A percentile compares a stretch with the other conserved stretches of the same genome.
Conservation (phyloP, 225 moss, liverwort and hornwort genomes). For the Bryum argenteum region DNA sequence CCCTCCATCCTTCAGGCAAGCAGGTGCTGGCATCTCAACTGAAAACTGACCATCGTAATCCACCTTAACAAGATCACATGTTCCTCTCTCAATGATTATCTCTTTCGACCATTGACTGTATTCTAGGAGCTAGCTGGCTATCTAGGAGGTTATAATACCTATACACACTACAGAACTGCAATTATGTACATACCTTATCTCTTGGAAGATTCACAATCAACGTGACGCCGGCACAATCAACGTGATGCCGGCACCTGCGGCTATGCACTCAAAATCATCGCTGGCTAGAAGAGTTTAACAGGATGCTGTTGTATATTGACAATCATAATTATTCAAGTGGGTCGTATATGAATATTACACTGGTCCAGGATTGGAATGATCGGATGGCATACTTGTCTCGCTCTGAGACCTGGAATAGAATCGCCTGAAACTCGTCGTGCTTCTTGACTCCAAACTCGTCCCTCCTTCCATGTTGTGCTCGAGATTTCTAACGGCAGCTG, state of each 20-base stretch:
- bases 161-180: conserved; percentile 43
- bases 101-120: conserved; percentile 19
- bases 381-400: conserved; percentile 57
- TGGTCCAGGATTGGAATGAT: conserved; percentile 45
- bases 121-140: conserved; percentile 6
- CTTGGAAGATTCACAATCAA: conserved; percentile 37
- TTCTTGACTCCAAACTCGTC: conserved; percentile 30
- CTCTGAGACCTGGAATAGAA: conserved; percentile 57
- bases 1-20: conserved; percentile 4
- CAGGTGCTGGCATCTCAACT: conserved; percentile 10
- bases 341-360: conserved; percentile 26
- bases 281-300: not conserved
- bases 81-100: conserved; percentile 2
- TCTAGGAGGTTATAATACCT: conserved; percentile 28
- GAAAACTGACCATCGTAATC: conserved; percentile 28
- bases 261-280: conserved; percentile 21
- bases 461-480: conserved; percentile 20
- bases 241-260: conserved; percentile 17
- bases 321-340: conserved; percentile 20
- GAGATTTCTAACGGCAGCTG: conserved; percentile 17
- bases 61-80: conserved; percentile 13
- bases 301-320: conserved; percentile 19
- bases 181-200: conserved; percentile 46
- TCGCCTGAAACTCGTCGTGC: conserved; percentile 30
- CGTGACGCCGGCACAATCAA: conserved; percentile 11